Base-by-base conservation (phyloP, 352 stramenopile genomes). In the Globisporangium spiculum region DNA sequence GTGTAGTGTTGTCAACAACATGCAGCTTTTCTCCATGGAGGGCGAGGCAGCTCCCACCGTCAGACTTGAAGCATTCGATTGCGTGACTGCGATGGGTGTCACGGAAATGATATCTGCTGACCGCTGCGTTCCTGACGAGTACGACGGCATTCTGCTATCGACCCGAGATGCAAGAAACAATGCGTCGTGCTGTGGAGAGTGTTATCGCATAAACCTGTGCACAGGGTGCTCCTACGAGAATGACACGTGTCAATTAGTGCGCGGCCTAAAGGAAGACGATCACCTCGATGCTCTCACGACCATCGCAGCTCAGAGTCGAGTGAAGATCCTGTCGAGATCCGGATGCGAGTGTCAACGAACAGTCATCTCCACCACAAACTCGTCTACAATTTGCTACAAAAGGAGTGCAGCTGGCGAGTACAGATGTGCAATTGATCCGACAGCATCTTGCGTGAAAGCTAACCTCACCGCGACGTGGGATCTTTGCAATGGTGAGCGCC, bases 401-500 rank as follows among this genome's bases (percentile, higher is more conserved):
- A 2, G 24, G 55, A 41, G 18, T 3, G 32, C 26, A 59, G n/a
- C 26, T 36, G 56, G 12, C 9, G 57, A 16, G 60, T 72, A 56
- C 61, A 46, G 41, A 10, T 84, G 77, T 58, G 68, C 59, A 14
- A 60, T 84, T 30, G 44, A 4, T 22, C 18, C 44, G 44, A 52
- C 16, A 52, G 67, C 68, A 9, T 41, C 58, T 3, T 82, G 75
- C 36, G 56, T 36, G 0, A 66, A 65, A 30, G 56, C 58, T n/a
- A 52, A 68, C 20, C 38, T 27, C n/a, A 44, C 59, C 14, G 41
- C 55, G 34, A 55, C 68, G 1, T 76, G 75, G 70, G 77, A 84
- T 63, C 67, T 72, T 2, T 82, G 77, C 57, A 80, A 84, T 65
- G 73, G 77, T 81, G 55, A 32, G 63, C 58, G 30, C 1, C 0